These are phyloP conservation scores for Dendrobium nobile DNA, from an alignment of 106 monocot species.

Conservation along the genomic window DNA sequence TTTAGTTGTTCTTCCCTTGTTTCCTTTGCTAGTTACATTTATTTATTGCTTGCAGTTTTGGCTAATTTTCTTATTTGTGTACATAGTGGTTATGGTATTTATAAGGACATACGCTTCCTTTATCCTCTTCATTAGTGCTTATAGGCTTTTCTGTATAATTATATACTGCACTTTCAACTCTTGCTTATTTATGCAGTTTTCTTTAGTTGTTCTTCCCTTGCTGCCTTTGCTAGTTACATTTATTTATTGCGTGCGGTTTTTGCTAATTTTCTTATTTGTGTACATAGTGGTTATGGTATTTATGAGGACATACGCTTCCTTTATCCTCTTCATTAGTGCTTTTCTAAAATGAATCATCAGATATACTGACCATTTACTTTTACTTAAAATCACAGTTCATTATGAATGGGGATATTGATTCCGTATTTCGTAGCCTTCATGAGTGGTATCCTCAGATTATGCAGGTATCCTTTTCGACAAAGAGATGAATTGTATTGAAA, in stretches of 20 bases:
- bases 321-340: neutral
- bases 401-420: constrained; percentile 80
- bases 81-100: neutral
- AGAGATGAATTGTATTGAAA: neutral
- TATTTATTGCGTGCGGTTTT: neutral
- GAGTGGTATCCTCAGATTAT: constrained; percentile 83
- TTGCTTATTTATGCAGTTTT: neutral
- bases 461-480: constrained; percentile 40
- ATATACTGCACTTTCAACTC: neutral
- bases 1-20: neutral
- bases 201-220: neutral
- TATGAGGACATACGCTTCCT: neutral
- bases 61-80: neutral
- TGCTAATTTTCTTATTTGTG: neutral
- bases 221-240: neutral
- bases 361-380: constrained; percentile 15
- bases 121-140: neutral
- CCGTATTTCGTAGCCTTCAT: constrained; percentile 52
- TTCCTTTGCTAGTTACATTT: neutral
- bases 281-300: neutral
- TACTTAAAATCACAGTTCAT: constrained; percentile 60
- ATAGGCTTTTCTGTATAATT: neutral
- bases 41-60: neutral
- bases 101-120: neutral
- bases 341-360: neutral